Conservation (phyloP, 495 filamentous ascomycete species). For the Penicillium steckii region DNA sequence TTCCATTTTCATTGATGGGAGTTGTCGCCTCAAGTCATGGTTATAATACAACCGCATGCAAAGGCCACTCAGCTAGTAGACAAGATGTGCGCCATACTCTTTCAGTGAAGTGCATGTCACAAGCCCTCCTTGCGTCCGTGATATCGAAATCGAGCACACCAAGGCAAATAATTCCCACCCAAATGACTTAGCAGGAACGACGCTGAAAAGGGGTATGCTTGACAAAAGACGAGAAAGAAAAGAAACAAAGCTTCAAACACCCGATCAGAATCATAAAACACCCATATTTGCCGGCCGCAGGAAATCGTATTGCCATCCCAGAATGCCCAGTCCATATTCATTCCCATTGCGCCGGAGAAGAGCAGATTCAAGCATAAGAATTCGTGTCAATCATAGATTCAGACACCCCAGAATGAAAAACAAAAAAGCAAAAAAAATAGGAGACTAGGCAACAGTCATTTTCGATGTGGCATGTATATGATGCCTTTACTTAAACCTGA, state of each 20-base stretch:
- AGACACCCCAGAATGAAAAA: constrained; percentile 15
- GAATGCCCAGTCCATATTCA: constrained; percentile 23
- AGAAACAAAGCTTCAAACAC: constrained; percentile 9
- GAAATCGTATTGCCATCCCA: constrained; percentile 24
- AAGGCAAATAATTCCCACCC: constrained; percentile 14
- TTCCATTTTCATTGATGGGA: constrained; percentile 23
- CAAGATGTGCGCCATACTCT: not conserved
- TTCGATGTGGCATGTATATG: constrained; percentile 3
- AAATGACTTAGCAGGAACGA: constrained; percentile 22
- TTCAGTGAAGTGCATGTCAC: not conserved
- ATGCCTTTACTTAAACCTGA: constrained; percentile 26
- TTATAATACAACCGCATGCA: constrained; percentile 19
- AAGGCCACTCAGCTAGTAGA: constrained; percentile 1
- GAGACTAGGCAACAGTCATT: no score
- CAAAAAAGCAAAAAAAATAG: constrained; percentile 16
- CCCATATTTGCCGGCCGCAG: constrained; percentile 17
- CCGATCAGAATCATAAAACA: constrained; percentile 9
- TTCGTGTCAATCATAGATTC: constrained; percentile 27
- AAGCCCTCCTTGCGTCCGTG: constrained; percentile 2
- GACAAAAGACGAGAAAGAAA: constrained; percentile 12
- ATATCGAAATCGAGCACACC: constrained; percentile 7
- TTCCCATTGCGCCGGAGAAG: constrained; percentile 32
- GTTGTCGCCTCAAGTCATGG: constrained; percentile 2
- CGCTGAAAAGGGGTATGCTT: constrained; percentile 29
- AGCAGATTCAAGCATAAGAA: constrained; percentile 26